phyloP scores from a whole-genome alignment of 2,329 filamentous ascomycete species.

The Cordyceps farinosa region DNA sequence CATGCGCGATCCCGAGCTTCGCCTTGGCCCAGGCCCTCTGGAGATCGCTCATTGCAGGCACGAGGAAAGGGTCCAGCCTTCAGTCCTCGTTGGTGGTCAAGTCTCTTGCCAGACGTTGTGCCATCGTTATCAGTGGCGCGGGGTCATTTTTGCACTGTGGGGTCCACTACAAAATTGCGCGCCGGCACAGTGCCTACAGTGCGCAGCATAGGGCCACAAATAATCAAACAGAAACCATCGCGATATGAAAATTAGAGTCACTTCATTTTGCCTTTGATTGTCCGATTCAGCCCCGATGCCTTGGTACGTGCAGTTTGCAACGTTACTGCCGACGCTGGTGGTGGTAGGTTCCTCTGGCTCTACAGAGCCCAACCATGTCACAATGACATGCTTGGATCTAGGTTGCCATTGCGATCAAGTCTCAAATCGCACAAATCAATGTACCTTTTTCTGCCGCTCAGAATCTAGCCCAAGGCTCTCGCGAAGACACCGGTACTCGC shows the following conservation, averaged over 20 bases:
- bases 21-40: constrained; percentile 76
- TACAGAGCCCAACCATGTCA: no score
- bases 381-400: no score
- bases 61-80: constrained; percentile 13
- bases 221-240: no score
- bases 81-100: constrained; percentile 7
- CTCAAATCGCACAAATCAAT: no score
- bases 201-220: not conserved
- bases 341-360: no score
- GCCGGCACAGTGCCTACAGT: constrained; percentile 3
- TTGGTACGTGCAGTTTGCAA: no score
- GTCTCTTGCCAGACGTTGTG: not conserved
- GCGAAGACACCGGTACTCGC: no score
- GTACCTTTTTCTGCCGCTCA: not conserved
- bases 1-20: constrained; percentile 59
- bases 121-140: not conserved
- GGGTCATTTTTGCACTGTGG: constrained; percentile 14
- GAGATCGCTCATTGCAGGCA: constrained; percentile 67
- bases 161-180: not conserved
- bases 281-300: no score
- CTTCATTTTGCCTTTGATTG: no score
- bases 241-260: no score
- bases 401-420: no score
- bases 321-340: no score
- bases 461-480: not conserved